Base-by-base conservation (phyloP, 768 basidiomycete genomes). In the Suillus cothurnatus region DNA sequence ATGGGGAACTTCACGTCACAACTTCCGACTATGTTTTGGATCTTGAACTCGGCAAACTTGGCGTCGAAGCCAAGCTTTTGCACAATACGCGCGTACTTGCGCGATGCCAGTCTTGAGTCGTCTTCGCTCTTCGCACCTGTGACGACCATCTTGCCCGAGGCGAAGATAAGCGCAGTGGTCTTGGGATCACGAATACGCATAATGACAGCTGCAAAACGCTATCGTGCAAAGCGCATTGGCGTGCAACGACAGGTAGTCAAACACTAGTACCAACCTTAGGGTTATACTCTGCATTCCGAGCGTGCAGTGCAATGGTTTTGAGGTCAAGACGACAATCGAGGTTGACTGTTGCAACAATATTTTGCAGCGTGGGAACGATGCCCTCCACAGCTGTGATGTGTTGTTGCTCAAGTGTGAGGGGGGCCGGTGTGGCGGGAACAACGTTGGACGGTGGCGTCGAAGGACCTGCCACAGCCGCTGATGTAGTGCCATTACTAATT, bases 141-240 rank as follows among this genome's bases (percentile, higher is more conserved):
- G 65, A 99, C 97, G 77, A 99, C 97, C 94, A 99, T 99, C 87
- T 99, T 99, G 75, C 97, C 97, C 64, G 95, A 97, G 39, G 97
- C 97, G 79, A 99, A 99, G 79, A 99, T 99, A 71, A 99, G 88
- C 28, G 97, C 97, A 61, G 97, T 99, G 66, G 97, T 99, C 85
- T 99, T 99, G 60, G 97, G 97, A 72, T 99, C 97, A 71, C 97
- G 95, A 75, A 99, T 99, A 79, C 97, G 94, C 97, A 99, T 99
- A 81, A 99, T 99, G 71, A 99, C 97, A 66, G 97, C 97, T 71
- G 97, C 97, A 84, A 99, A 99, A 91, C 97, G 97, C 97, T 99
- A 79, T 82, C 80, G 84, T 81, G 80, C 81, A 82, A 80, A 83
- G 81, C 81, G 86, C 86, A 85, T 86, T 84, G 85, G 82, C 80